Conservation (phyloP, 1,284 basidiomycete species). For the Microbotryum intermedium region DNA sequence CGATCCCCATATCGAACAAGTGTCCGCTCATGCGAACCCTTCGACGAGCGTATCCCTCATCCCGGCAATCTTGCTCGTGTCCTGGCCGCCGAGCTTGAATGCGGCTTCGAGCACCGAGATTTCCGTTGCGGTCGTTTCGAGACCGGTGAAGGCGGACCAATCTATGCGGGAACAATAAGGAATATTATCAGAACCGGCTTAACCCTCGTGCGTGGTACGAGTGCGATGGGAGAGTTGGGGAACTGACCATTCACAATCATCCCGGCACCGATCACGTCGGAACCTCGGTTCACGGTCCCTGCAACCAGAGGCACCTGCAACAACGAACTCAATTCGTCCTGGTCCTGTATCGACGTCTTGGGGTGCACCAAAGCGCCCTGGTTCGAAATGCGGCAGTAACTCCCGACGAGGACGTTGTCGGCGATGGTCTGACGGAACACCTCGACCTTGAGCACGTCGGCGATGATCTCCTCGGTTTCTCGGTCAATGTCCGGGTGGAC, state of each 20-base stretch:
- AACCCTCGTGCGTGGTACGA: too few relatives aligned
- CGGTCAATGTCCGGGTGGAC: constrained; percentile 96
- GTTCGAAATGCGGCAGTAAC: constrained; percentile 89
- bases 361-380: constrained; percentile 97
- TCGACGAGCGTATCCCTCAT: constrained; percentile 36
- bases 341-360: constrained; percentile 91
- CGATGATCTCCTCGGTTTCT: constrained; percentile 99
- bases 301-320: constrained; percentile 93
- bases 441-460: constrained; percentile 97
- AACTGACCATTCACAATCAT: constrained; percentile 70
- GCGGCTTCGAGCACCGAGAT: constrained; percentile 95
- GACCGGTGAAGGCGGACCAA: constrained; percentile 94
- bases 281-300: constrained; percentile 96
- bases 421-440: constrained; percentile 98
- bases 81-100: constrained; percentile 51
- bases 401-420: constrained; percentile 92
- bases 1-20: too few relatives aligned
- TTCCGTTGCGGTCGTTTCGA: constrained; percentile 96
- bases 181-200: not conserved
- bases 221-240: too few relatives aligned
- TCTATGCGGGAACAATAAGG: constrained; percentile 43
- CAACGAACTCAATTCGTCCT: constrained; percentile 91
- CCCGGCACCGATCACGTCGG: constrained; percentile 94
- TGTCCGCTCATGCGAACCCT: constrained; percentile 22
- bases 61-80: constrained; percentile 26